Evolutionary conservation across 768 basidiomycete species (phyloP), one percentile per base, ranked within the genome.

Genomic region (Aureoboletus auriporus): DNA sequence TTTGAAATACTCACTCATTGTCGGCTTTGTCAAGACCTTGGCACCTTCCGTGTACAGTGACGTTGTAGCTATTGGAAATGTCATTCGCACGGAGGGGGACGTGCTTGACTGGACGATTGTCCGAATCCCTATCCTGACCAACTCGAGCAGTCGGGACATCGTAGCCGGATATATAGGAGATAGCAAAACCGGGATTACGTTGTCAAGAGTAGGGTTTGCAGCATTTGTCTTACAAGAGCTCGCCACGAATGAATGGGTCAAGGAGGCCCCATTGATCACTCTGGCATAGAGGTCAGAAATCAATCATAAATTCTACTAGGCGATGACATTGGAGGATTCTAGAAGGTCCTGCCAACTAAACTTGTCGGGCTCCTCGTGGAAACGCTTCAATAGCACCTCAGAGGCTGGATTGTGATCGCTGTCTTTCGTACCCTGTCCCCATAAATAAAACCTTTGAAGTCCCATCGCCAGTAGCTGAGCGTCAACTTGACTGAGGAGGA

Each of bases 271-370:
- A 0, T 46, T 75, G 28, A 61, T 76, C 34, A 48, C 48, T 42
- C 3, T 23, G 20, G 20, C 20, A 23, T 23, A 23, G 20, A 23
- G 20, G 20, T 23, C 20, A 23, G 20, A 23, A 23, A 23, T 23
- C 9, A 12, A 49, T 20, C 20, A 39, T 28, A 28, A 42, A 31
- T 40, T n/a, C 44, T 29, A 10, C 50, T 63, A 65, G 6, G 37
- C 16, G 10, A 56, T 28, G 34, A 59, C 28, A 20, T 42, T 42
- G 3, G 73, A 71, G 47, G 76, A 72, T 62, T 82, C 77, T 49
- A 96, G 60, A 58, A 96, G 66, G 39, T 85, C 79, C 55, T 90
- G 77, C 89, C 92, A 93, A 54, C 80, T 77, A 69, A 96, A 97
- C 43, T 84, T 74, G 33, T 76, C 72, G 3, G 92, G 91, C 28